Conservation (phyloP, 2,329 filamentous ascomycete genomes). For the Ilyonectria mors-panacis region DNA sequence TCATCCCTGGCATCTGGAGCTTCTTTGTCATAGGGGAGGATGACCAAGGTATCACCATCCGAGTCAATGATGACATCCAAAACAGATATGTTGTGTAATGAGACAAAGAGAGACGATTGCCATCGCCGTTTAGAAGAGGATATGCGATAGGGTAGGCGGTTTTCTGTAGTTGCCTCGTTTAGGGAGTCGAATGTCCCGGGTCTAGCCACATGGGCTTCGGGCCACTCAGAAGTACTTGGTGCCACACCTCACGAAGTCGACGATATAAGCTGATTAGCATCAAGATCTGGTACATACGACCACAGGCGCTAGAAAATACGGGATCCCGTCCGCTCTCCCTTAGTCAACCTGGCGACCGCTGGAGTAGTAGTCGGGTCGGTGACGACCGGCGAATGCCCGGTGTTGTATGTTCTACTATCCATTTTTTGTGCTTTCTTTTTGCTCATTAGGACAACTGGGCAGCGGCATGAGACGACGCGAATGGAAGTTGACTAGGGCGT, state of each 20-base stretch:
- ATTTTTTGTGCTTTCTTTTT: not conserved
- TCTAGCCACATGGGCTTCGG: too few species aligned
- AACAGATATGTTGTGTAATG: too few species aligned
- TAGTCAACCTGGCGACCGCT: not conserved
- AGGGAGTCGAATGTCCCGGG: too few species aligned
- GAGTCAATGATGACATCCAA: too few species aligned
- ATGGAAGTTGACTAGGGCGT: not conserved
- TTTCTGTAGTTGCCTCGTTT: too few species aligned
- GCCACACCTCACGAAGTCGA: not conserved
- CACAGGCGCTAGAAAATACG: conserved; percentile 30
- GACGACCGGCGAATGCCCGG: not conserved
- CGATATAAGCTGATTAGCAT: not conserved
- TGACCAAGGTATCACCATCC: too few species aligned
- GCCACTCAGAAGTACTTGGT: too few species aligned
- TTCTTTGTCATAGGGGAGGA: too few species aligned
- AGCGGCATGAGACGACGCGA: not conserved
- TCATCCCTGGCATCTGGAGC: too few species aligned
- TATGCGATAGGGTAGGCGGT: too few species aligned
- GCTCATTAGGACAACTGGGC: not conserved
- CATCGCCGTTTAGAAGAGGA: too few species aligned
- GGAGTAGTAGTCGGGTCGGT: conserved; percentile 1
- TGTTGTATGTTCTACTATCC: not conserved
- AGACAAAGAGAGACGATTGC: too few species aligned
- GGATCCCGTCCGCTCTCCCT: conserved; percentile 30
- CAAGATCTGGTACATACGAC: conserved; percentile 20